Percentiles rank a stretch among this genome's conserved stretches.
Conservation (phyloP, 345 rosid genomes). For the Eucalyptus virginea region DNA sequence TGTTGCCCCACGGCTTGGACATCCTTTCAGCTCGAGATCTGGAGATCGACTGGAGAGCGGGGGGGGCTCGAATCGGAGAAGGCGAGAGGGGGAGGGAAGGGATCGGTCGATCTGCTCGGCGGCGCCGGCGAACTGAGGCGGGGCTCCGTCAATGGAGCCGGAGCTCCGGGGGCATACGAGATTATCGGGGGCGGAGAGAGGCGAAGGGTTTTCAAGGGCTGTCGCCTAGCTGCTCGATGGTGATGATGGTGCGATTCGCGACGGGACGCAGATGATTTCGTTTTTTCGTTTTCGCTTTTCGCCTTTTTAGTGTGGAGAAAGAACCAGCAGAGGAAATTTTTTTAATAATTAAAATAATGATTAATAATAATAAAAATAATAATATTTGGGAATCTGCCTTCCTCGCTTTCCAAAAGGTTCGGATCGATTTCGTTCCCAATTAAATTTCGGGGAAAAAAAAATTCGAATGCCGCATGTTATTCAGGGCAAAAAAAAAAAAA, state of each 20-base stretch:
- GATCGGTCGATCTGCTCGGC: neutral
- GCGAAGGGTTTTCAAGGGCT: neutral
- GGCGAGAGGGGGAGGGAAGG: neutral
- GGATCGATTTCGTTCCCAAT: neutral
- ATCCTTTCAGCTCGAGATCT: slow-evolving; percentile 15
- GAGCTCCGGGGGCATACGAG: slow-evolving; percentile 48
- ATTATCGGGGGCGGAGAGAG: neutral
- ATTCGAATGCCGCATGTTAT: neutral
- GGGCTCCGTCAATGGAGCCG: slow-evolving; percentile 48
- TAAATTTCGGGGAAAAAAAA: neutral
- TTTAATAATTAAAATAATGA: neutral
- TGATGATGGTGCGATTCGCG: neutral
- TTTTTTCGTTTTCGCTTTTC: neutral
- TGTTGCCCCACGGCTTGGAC: slow-evolving; percentile 67
- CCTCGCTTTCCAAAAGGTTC: neutral
- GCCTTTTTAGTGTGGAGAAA: neutral
- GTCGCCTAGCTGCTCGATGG: neutral
- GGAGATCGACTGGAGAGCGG: neutral
- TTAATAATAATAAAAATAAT: neutral
- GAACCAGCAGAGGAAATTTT: neutral
- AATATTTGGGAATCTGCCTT: neutral
- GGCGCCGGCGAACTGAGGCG: neutral
- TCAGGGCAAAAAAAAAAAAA: neutral
- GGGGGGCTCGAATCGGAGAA: neutral
- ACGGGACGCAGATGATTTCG: neutral